These are phyloP conservation scores for Pleurotus ostreatus DNA, from an alignment of 768 basidiomycete genomes.

Conservation along the genomic window DNA sequence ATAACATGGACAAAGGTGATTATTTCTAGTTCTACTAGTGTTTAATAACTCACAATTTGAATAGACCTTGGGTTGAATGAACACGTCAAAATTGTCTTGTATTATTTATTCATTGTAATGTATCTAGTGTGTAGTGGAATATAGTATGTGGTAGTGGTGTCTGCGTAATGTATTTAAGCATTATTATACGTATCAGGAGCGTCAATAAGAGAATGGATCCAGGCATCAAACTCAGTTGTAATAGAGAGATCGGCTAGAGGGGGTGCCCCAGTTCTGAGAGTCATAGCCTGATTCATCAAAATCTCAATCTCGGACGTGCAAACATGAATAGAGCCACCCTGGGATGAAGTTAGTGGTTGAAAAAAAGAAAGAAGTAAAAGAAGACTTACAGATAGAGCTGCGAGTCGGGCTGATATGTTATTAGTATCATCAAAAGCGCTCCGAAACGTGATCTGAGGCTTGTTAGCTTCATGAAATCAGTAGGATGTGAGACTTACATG, in stretches of 20 bases:
- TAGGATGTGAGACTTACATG: not conserved
- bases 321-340: conserved; percentile 5
- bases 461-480: not conserved
- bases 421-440: not conserved
- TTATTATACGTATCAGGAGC: not conserved
- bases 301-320: conserved; percentile 4
- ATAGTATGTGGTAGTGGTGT: too few relatives aligned
- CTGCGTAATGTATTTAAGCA: not conserved
- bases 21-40: too few relatives aligned
- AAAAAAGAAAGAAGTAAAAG: not conserved
- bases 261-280: not conserved
- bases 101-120: too few relatives aligned
- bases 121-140: too few relatives aligned
- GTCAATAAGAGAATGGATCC: not conserved
- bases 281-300: not conserved
- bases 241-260: not conserved
- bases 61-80: too few relatives aligned
- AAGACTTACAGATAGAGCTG: not conserved
- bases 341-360: not conserved
- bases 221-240: conserved; percentile 1
- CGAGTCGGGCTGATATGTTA: not conserved
- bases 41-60: too few relatives aligned
- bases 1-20: too few relatives aligned
- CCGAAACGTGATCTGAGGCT: not conserved
- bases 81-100: too few relatives aligned